These are phyloP conservation scores for Smallanthus sonchifolius DNA, from an alignment of 129 eudicot genomes.

Conservation along the genomic window DNA sequence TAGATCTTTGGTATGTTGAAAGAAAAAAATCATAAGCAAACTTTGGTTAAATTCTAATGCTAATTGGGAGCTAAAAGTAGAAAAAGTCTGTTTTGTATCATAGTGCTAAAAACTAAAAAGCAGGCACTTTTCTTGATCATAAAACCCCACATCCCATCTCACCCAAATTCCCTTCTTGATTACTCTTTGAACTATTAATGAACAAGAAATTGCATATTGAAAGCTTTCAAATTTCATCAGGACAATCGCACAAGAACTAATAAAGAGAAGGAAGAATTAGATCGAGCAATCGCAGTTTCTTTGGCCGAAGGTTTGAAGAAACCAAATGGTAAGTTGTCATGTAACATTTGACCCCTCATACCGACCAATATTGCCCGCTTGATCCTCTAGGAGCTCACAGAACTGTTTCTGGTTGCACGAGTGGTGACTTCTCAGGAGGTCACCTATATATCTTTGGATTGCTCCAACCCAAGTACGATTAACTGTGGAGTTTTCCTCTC, in stretches of 20 bases:
- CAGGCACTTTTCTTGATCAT: conserved; percentile 31
- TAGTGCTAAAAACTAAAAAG: conserved; percentile 26
- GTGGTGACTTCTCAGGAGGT: too few relatives aligned
- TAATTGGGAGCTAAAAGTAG: conserved; percentile 7
- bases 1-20: conserved; percentile 37
- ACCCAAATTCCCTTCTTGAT: conserved; percentile 8
- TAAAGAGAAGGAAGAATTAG: conserved; percentile 83
- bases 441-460: too few relatives aligned
- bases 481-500: too few relatives aligned
- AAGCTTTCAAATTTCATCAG: conserved; percentile 29
- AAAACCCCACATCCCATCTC: conserved; percentile 22
- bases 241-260: conserved; percentile 65
- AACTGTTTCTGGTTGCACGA: too few relatives aligned
- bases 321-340: conserved; percentile 51
- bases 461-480: too few relatives aligned
- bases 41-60: conserved; percentile 19
- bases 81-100: conserved; percentile 28
- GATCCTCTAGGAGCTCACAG: too few relatives aligned
- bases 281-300: conserved; percentile 82
- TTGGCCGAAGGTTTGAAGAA: conserved; percentile 70
- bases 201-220: neutral
- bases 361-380: too few relatives aligned
- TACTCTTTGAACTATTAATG: neutral
- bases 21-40: conserved; percentile 1
- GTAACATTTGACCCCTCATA: too few relatives aligned